Evolutionary conservation across 2,329 filamentous ascomycete species (phyloP).

Genomic region (Trichophyton equinum): DNA sequence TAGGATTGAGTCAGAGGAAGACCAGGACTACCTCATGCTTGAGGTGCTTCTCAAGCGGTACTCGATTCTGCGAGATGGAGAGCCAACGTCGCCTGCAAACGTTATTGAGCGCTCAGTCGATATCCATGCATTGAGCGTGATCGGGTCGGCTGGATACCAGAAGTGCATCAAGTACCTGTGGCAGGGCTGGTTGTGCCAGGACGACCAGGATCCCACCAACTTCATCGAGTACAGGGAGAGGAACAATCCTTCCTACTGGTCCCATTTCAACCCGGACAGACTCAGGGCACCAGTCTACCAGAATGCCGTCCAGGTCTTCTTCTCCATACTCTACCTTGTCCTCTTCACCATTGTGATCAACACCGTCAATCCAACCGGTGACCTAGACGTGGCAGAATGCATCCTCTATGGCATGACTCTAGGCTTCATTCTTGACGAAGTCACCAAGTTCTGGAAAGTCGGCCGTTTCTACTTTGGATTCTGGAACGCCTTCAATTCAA

Average conservation of each 20-base stretch:
- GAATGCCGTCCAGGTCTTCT: conserved; percentile 73
- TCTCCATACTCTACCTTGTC: conserved; percentile 69
- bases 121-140: conserved; percentile 74
- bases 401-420: conserved; percentile 83
- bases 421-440: conserved; percentile 80
- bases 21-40: conserved; percentile 66
- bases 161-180: conserved; percentile 89
- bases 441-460: conserved; percentile 84
- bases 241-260: conserved; percentile 62
- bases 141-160: conserved; percentile 87
- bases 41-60: conserved; percentile 78
- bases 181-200: conserved; percentile 93
- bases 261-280: conserved; percentile 83
- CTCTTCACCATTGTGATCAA: conserved; percentile 89
- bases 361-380: conserved; percentile 73
- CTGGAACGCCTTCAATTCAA: conserved; percentile 90
- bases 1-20: conserved; percentile 74
- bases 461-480: conserved; percentile 85
- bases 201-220: conserved; percentile 75
- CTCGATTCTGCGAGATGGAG: conserved; percentile 60
- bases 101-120: conserved; percentile 91
- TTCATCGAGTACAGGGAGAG: conserved; percentile 82
- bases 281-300: conserved; percentile 90
- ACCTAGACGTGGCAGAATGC: conserved; percentile 71
- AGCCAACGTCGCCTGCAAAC: conserved; percentile 64